These are phyloP conservation scores for Hibiscus trionum DNA, from an alignment of 345 rosid genomes.

Conservation along the genomic window DNA sequence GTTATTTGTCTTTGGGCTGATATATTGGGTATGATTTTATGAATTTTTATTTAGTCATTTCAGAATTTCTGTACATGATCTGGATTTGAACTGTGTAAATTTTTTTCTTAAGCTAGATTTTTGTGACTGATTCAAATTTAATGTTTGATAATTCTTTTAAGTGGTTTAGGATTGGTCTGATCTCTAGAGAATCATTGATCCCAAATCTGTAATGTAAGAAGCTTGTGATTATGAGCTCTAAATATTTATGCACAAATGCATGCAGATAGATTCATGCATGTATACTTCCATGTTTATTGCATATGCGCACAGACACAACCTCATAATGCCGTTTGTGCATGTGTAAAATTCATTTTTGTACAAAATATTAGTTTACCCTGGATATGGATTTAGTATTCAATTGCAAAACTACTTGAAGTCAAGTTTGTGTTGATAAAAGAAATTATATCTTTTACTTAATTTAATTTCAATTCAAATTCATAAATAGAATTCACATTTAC, in stretches of 20 bases:
- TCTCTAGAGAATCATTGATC: neutral
- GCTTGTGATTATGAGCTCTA: neutral
- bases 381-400: neutral
- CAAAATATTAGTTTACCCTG: neutral
- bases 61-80: neutral
- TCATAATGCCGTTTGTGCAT: neutral
- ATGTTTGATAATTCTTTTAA: neutral
- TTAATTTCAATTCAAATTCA: neutral
- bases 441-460: neutral
- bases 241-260: neutral
- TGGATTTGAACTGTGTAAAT: neutral
- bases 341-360: neutral
- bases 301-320: neutral
- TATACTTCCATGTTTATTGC: neutral
- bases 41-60: slow-evolving; percentile 3
- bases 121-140: neutral
- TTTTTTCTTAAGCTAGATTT: neutral
- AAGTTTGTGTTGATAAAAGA: neutral
- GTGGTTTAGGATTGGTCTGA: slow-evolving; percentile 1
- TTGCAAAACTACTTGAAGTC: neutral
- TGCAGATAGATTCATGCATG: neutral
- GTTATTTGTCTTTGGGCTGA: slow-evolving; percentile 7
- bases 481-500: neutral
- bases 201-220: slow-evolving; percentile 2
- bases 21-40: neutral